These are phyloP conservation scores for Myxozyma nipponensis DNA, from an alignment of 805 yeast species.

Conservation along the genomic window DNA sequence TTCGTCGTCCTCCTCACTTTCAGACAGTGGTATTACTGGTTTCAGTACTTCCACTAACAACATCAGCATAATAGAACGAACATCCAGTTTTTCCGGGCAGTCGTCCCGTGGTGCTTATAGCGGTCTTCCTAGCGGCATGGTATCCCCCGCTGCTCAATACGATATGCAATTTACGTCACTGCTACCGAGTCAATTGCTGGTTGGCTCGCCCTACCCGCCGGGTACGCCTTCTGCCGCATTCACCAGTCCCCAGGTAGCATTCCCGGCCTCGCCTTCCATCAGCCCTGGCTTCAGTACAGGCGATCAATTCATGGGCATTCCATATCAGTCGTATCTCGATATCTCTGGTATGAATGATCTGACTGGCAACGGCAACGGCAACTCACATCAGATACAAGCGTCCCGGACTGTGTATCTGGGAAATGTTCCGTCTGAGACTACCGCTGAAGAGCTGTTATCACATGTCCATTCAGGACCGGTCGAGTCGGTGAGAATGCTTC, in stretches of 20 bases:
- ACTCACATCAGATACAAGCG: conserved; percentile 1
- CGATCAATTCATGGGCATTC: conserved; percentile 20
- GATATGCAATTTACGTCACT: conserved; percentile 36
- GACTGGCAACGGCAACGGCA: conserved; percentile 14
- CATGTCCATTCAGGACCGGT: conserved; percentile 89
- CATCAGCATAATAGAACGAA: background rate
- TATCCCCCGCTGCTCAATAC: conserved; percentile 28
- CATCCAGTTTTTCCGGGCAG: background rate
- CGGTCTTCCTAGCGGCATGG: conserved; percentile 1
- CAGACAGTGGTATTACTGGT: background rate
- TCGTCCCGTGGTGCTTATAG: background rate
- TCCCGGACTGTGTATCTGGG: conserved; percentile 84
- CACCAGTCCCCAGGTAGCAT: conserved; percentile 16
- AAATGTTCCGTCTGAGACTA: conserved; percentile 75
- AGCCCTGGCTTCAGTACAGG: conserved; percentile 18
- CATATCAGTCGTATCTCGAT: conserved; percentile 25
- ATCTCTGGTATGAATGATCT: conserved; percentile 15
- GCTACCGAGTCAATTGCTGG: conserved; percentile 37
- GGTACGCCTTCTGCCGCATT: conserved; percentile 34
- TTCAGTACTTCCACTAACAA: background rate
- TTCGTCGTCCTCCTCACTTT: background rate
- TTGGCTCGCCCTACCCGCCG: conserved; percentile 40
- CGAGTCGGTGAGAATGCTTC: conserved; percentile 67
- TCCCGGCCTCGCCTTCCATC: conserved; percentile 28
- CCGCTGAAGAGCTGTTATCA: conserved; percentile 77